phyloP scores from a whole-genome alignment of 2,329 filamentous ascomycete genomes.

The Botryotinia globosa region DNA sequence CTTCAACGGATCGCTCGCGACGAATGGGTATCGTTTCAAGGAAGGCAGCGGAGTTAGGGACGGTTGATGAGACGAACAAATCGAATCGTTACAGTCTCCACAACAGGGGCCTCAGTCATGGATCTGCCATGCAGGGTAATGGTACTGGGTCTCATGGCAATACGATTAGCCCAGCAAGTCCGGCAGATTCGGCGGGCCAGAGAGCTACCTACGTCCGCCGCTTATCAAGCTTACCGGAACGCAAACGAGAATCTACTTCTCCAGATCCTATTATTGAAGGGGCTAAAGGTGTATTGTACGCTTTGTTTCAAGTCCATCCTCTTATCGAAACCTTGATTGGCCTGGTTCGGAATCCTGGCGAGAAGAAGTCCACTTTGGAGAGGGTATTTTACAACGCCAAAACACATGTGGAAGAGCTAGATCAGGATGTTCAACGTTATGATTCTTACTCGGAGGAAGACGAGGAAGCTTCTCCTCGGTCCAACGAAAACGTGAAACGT shows the following conservation, averaged over 20 bases:
- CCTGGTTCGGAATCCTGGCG: slow-evolving; percentile 57
- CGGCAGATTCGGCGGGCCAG: slow-evolving; percentile 55
- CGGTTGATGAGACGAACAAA: slow-evolving; percentile 57
- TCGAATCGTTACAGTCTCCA: slow-evolving; percentile 61
- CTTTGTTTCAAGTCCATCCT: slow-evolving; percentile 65
- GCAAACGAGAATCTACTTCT: slow-evolving; percentile 59
- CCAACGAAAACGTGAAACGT: slow-evolving; percentile 62
- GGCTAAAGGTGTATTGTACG: slow-evolving; percentile 64
- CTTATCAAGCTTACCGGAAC: slow-evolving; percentile 60
- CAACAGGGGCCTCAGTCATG: slow-evolving; percentile 64
- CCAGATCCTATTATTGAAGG: slow-evolving; percentile 62
- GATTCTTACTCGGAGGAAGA: slow-evolving; percentile 52
- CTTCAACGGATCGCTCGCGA: slow-evolving; percentile 52
- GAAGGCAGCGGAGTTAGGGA: slow-evolving; percentile 58
- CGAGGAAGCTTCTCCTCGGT: slow-evolving; percentile 47
- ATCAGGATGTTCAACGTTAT: slow-evolving; percentile 62
- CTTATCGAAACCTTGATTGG: slow-evolving; percentile 65
- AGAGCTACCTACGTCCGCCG: slow-evolving; percentile 61
- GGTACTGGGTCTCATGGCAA: slow-evolving; percentile 33
- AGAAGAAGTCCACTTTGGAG: slow-evolving; percentile 62
- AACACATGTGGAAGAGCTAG: slow-evolving; percentile 62
- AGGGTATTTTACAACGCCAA: slow-evolving; percentile 67
- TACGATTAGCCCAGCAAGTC: slow-evolving; percentile 53
- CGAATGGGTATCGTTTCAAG: slow-evolving; percentile 64
- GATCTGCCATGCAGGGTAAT: slow-evolving; percentile 62